Base-by-base conservation (phyloP, 2,329 filamentous ascomycete genomes). In the Pseudocercospora fijiensis region DNA sequence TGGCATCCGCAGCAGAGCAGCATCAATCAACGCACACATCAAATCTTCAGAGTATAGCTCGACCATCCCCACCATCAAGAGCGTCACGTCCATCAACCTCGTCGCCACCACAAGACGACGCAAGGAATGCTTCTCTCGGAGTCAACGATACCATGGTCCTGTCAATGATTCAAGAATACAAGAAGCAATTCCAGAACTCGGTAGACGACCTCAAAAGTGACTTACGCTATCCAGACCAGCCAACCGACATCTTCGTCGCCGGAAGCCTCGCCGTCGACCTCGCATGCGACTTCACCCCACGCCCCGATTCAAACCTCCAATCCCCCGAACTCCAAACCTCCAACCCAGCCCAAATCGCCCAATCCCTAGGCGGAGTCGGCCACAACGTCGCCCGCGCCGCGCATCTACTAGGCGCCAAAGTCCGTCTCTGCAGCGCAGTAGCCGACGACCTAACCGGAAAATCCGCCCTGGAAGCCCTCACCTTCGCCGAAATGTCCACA, bases 301-400 rank as follows among this genome's bases (percentile, higher is more conserved):
- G 58, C 47, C 66, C 76, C 8, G 74, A 75, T 26, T 75, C 78
- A n/a, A 71, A 74, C 70, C 64, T 81, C 75, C 65, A 69, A 74
- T 58, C 73, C 26, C 81, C 87, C 5, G 79, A 83, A 57, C 80
- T 88, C 41, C 85, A 93, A 64, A 96, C 92, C 0, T 98, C 94
- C 0, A 98, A 98, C 72, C 91, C 91, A 56, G 87, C 92, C 7
- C 80, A 82, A 13, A 96, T 97, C 68, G 86, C 81, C 37, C 92
- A 96, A 73, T 91, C 90, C 0, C 85, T 97, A 7, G 95, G 95
- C 11, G 95, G 95, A 6, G 95, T 98, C 7, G 95, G 91, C 6
- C 89, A 92, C 73, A 98, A 98, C 72, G 91, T 98, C 51, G 92
- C 95, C 16, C 84, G 92, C 55, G 93, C 94, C 51, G 88, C 91